Conservation (phyloP, 768 basidiomycete species). For the Leccinum truebloodii region DNA sequence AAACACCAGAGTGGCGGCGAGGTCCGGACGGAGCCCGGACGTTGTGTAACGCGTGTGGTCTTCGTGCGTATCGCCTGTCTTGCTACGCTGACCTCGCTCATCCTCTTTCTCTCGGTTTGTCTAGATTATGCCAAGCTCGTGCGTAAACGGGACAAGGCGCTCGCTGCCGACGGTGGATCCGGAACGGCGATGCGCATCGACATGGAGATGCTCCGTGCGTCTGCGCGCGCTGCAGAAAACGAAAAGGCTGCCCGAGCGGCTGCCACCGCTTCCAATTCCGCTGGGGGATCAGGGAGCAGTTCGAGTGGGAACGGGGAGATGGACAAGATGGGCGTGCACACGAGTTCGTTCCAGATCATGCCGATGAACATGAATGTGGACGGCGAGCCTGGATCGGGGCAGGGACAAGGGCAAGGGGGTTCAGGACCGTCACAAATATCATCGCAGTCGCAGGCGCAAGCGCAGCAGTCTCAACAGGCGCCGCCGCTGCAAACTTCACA, state of each 20-base stretch:
- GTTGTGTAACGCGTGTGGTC: constrained; percentile 81
- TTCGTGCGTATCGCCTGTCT: constrained; percentile 48
- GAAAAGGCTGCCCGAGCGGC: constrained; percentile 32
- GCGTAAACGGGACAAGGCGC: constrained; percentile 72
- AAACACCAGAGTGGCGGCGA: constrained; percentile 87
- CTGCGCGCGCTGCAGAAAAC: constrained; percentile 57
- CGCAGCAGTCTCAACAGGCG: constrained; percentile 9
- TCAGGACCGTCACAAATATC: constrained; percentile 4
- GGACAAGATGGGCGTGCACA: constrained; percentile 45
- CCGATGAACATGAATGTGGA: constrained; percentile 26
- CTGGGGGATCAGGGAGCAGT: constrained; percentile 5
- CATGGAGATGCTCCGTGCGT: constrained; percentile 75
- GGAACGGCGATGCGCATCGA: constrained; percentile 54
- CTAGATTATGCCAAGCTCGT: constrained; percentile 78
- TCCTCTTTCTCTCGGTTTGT: not conserved
- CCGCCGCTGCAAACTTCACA: constrained; percentile 10
- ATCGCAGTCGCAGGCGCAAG: not conserved
- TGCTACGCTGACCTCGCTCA: not conserved
- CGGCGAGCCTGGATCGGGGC: constrained; percentile 12
- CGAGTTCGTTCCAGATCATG: constrained; percentile 60
- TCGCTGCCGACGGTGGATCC: constrained; percentile 52
- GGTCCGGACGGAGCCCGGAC: constrained; percentile 85
- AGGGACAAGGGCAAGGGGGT: constrained; percentile 6
- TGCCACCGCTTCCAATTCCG: constrained; percentile 31
- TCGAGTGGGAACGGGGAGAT: constrained; percentile 14